phyloP scores from a whole-genome alignment of 257 asterid genomes.

The Lantana camara region DNA sequence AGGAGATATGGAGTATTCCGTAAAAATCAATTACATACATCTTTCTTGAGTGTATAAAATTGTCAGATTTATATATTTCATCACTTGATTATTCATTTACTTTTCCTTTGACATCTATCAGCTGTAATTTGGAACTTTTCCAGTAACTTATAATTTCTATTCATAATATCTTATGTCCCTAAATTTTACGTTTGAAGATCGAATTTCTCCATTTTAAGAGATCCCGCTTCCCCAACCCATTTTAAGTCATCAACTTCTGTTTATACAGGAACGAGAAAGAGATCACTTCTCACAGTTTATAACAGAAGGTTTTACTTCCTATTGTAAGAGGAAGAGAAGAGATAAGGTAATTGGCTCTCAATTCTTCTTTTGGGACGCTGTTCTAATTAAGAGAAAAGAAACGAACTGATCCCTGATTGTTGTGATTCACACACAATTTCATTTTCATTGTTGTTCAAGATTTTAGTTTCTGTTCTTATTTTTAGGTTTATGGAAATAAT shows the following conservation, averaged over 20 bases:
- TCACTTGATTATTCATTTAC: neutral
- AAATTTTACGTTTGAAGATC: neutral
- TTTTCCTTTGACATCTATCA: neutral
- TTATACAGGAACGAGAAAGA: slow-evolving; percentile 85
- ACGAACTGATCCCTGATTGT: neutral
- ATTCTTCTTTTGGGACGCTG: neutral
- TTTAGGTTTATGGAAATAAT: slow-evolving; percentile 93
- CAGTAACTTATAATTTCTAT: neutral
- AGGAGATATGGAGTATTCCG: neutral
- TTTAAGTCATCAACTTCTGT: slow-evolving; percentile 7
- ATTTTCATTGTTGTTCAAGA: neutral
- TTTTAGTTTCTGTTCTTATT: slow-evolving; percentile 11
- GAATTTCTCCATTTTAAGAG: neutral
- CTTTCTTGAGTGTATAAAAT: neutral
- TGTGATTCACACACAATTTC: slow-evolving; percentile 12
- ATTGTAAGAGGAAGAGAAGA: slow-evolving; percentile 96
- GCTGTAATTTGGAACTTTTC: neutral
- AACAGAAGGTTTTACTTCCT: slow-evolving; percentile 96
- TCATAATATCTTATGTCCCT: neutral
- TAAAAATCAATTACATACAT: neutral
- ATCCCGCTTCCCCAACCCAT: slow-evolving; percentile 6
- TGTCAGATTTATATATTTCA: neutral
- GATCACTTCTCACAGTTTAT: slow-evolving; percentile 96
- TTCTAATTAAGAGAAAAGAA: neutral
- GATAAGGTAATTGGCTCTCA: slow-evolving; percentile 61